Evolutionary conservation across 2,329 filamentous ascomycete genomes (phyloP).

Genomic region (Metarhizium guizhouense): DNA sequence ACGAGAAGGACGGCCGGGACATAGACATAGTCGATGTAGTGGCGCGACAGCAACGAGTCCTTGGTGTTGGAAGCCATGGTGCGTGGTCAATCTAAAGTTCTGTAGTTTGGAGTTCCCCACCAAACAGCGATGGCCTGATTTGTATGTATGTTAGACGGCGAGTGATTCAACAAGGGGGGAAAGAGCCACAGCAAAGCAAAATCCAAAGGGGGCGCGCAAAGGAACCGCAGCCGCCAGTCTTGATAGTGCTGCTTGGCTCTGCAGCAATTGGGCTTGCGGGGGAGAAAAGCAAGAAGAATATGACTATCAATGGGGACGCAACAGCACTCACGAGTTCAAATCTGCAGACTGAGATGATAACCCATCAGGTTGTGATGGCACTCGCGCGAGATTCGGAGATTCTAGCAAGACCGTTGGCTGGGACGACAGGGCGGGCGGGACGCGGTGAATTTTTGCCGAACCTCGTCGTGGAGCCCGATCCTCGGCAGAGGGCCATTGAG

Average conservation of each 20-base stretch:
- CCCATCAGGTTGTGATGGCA: neutral
- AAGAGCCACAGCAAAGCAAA: neutral
- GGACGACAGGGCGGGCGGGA: neutral
- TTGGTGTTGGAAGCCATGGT: conserved; percentile 18
- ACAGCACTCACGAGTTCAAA: neutral
- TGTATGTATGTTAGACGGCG: neutral
- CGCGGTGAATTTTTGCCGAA: neutral
- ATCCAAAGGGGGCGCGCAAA: neutral
- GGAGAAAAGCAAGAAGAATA: neutral
- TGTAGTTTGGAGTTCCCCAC: neutral
- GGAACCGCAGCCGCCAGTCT: neutral
- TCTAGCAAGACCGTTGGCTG: conserved; percentile 2
- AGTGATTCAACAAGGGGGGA: neutral
- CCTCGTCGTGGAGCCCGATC: neutral
- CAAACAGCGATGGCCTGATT: neutral
- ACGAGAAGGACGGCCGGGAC: conserved; percentile 75
- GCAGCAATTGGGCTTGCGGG: neutral
- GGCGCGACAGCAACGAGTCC: conserved; percentile 36
- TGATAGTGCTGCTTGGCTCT: neutral
- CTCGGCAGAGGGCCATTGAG: neutral
- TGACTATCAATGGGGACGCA: too few species aligned
- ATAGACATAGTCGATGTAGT: conserved; percentile 72
- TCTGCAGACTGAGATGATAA: neutral
- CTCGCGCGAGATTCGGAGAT: conserved; percentile 2
- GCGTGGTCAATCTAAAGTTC: neutral